Base-by-base conservation (phyloP, 1,139 yeast species). In the Petasospora fabianii region DNA sequence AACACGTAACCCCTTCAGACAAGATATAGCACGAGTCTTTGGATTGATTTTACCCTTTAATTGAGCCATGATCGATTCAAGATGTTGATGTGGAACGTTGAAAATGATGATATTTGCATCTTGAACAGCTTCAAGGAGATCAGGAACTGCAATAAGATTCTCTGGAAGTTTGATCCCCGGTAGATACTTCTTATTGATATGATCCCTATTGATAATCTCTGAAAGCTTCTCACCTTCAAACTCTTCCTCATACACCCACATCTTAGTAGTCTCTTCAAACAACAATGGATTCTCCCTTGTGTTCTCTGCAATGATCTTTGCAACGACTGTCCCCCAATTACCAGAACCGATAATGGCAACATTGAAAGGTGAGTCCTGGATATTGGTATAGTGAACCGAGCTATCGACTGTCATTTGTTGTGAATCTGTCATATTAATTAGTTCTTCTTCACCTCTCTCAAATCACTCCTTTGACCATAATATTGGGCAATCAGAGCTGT, bases 291-390 rank as follows among this genome's bases (percentile, higher is more conserved):
- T 73, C 52, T 75, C 81, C 30, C 69, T 70, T 34, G 90, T 69
- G 65, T 87, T 88, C 64, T 90, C 97, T 27, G 96, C 88, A 28
- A 88, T 81, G 37, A 90, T 82, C 66, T 90, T 90, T 49, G 97
- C 96, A 40, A 90, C 88, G 6, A 97, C 90, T 27, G 96, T 86
- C 44, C 97, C 97, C 96, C 92, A 83, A 61, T 83, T 83, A 56
- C 92, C 92, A 11, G 88, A 81, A 28, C 92, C 92, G 46, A 83
- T 73, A 46, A 82, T 62, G 20, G 61, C 46, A n/a, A 64, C 62
- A 38, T 53, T 59, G 67, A 81, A 80, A 29, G 76, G 77, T 1
- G 51, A 45, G 31, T 35, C 44, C 36, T 47, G 44, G 33, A 47
- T 46, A 2, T 46, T 43, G 3, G 39, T 15, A 34, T 47, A 47